Evolutionary conservation across 306 rosid species (phyloP), one percentile per base, ranked within the genome.

Genomic region (Arachis hypogaea): DNA sequence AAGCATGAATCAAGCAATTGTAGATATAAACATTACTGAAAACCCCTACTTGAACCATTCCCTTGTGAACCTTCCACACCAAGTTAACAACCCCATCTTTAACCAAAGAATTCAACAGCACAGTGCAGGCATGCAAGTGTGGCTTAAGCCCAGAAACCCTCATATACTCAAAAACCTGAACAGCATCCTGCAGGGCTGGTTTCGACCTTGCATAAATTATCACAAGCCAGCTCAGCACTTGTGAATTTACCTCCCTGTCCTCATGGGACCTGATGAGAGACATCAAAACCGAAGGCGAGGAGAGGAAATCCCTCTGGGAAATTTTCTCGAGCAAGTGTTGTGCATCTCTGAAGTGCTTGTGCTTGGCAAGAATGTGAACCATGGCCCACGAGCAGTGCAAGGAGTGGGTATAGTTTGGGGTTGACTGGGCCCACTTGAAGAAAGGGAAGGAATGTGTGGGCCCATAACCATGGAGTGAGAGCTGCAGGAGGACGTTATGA

Each of bases 211-310:
- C 86, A 70, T 84, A 91, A 78, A 61, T 72, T 49, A 89, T 89
- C 76, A 93, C 84, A 60, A 93, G 88, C 97, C 96, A 91, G 68
- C 98, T 93, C 87, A 93, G 83, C 68, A 93, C 82, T 28, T 93
- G 98, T 0, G 97, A 83, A 84, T 84, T 88, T 55, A 81, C 90
- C 74, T 87, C 91, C 0, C 76, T 78, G 80, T 86, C 88, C 57
- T 82, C 80, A 16, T 72, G 85, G 68, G 46, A 78, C 61, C 74
- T 78, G 44, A 71, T 86, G 82, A 93, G 75, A 64, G 84, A 69
- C 69, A 59, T 86, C 88, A 93, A 84, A 87, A 93, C 94, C 7
- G 92, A 83, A 0, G 90, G 88, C 0, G 92, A 86, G 2, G 94
- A 88, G 18, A 93, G 80, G 62, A 91, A 89, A 63, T 93, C 88